A percentile compares a stretch with the other conserved stretches of the same genome.
These are phyloP conservation scores for Cercophora sp. DNA, from an alignment of 495 filamentous ascomycete genomes.

Conservation along the genomic window DNA sequence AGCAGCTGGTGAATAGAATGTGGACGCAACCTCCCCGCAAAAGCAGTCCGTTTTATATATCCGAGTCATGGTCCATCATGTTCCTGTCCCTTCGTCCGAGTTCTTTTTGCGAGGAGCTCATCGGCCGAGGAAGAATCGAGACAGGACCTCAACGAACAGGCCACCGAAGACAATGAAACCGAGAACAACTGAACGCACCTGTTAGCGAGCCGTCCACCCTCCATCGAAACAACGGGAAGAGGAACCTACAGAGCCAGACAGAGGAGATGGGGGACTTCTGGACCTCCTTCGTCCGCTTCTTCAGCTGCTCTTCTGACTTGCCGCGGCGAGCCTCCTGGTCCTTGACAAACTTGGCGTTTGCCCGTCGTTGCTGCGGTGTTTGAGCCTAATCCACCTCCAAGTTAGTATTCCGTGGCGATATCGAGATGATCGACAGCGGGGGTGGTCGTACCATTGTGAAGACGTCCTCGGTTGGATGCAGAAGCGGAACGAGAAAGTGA, in stretches of 20 bases:
- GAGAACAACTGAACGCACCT: conserved; percentile 76
- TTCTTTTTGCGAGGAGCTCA: neutral
- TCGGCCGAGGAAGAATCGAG: conserved; percentile 60
- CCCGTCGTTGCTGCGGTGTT: conserved; percentile 87
- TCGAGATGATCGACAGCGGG: neutral
- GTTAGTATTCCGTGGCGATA: neutral
- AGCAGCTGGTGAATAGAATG: too few species aligned
- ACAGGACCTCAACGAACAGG: conserved; percentile 74
- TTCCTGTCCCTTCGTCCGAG: neutral
- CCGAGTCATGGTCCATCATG: too few species aligned
- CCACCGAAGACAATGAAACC: conserved; percentile 83
- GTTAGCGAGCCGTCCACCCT: too few species aligned
- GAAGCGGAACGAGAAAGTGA: too few species aligned
- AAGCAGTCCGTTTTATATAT: too few species aligned
- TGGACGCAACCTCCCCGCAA: too few species aligned
- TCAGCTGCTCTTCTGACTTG: conserved; percentile 66
- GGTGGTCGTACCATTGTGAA: conserved; percentile 26
- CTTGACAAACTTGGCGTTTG: conserved; percentile 80
- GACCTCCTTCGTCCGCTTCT: conserved; percentile 60
- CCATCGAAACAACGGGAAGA: too few species aligned
- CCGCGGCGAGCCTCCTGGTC: conserved; percentile 76
- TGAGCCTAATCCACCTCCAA: conserved; percentile 61
- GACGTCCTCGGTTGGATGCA: neutral
- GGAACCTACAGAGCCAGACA: conserved; percentile 74
- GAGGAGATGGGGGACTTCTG: conserved; percentile 74